Percentiles rank a stretch among this genome's conserved stretches.
phyloP scores from a whole-genome alignment of 1,139 yeast species.

The Eremothecium cymbalariae region DNA sequence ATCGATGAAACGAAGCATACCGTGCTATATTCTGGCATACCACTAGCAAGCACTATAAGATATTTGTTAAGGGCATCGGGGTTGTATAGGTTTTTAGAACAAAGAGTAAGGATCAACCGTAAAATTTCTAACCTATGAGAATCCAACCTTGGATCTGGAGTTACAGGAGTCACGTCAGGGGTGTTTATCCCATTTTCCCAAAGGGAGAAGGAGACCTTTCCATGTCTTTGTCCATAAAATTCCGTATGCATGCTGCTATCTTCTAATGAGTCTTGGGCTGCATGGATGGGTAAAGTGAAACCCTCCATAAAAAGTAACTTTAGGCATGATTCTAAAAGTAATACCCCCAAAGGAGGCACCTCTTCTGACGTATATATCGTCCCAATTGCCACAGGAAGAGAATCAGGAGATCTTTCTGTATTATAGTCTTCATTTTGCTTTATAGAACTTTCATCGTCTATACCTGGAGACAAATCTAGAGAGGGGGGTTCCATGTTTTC shows the following conservation, averaged over 20 bases:
- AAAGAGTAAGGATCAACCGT: constrained; percentile 51
- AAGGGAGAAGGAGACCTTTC: constrained; percentile 11
- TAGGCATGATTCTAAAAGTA: constrained; percentile 40
- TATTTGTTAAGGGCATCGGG: constrained; percentile 41
- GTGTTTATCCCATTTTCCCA: constrained; percentile 25
- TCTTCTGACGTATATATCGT: constrained; percentile 19
- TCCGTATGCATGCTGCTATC: not conserved
- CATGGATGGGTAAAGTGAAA: constrained; percentile 43
- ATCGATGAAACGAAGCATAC: constrained; percentile 60
- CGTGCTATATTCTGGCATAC: constrained; percentile 41
- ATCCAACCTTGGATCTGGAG: constrained; percentile 40
- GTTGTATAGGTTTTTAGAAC: constrained; percentile 55
- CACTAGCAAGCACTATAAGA: constrained; percentile 49
- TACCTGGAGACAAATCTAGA: constrained; percentile 20
- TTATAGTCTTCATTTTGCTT: constrained; percentile 26
- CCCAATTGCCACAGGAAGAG: constrained; percentile 11
- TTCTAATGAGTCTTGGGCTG: constrained; percentile 6
- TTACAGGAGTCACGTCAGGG: constrained; percentile 23
- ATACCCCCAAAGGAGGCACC: constrained; percentile 42
- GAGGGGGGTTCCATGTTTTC: constrained; percentile 13
- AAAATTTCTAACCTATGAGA: constrained; percentile 61
- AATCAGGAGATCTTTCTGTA: constrained; percentile 16
- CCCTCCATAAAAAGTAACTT: constrained; percentile 52
- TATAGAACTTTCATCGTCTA: constrained; percentile 21
- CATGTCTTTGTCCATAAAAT: constrained; percentile 6